These are phyloP conservation scores for Anastatica hierochuntica DNA, from an alignment of 345 rosid species.

Conservation along the genomic window DNA sequence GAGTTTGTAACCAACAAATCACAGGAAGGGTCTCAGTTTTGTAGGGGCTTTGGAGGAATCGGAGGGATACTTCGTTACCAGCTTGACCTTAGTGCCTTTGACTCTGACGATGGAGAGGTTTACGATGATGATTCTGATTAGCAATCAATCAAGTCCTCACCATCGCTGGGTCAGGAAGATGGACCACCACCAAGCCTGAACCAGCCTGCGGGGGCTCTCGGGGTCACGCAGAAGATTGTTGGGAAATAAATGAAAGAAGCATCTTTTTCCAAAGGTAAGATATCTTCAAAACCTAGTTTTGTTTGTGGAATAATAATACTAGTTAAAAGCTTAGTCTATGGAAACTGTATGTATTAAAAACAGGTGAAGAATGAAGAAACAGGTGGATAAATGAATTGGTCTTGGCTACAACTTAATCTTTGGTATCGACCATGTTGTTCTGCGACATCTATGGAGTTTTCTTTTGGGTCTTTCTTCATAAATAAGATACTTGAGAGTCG, in stretches of 20 bases:
- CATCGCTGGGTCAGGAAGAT: background rate
- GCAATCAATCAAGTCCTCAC: background rate
- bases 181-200: background rate
- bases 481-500: background rate
- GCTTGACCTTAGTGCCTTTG: constrained; percentile 1
- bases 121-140: background rate
- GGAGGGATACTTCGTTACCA: constrained; percentile 6
- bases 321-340: background rate
- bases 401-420: background rate
- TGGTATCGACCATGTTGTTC: background rate
- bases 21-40: background rate
- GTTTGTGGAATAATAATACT: background rate
- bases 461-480: too few relatives aligned
- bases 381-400: background rate
- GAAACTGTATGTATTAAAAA: background rate
- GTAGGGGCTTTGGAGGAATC: background rate
- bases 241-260: background rate
- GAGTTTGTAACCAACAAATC: constrained; percentile 1
- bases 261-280: background rate
- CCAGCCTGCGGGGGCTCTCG: constrained; percentile 4
- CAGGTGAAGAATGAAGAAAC: background rate
- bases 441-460: background rate
- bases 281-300: background rate
- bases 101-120: background rate
- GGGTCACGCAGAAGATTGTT: background rate